These are phyloP conservation scores for Phytophthora cactorum DNA, from an alignment of 352 stramenopile species.

Conservation along the genomic window DNA sequence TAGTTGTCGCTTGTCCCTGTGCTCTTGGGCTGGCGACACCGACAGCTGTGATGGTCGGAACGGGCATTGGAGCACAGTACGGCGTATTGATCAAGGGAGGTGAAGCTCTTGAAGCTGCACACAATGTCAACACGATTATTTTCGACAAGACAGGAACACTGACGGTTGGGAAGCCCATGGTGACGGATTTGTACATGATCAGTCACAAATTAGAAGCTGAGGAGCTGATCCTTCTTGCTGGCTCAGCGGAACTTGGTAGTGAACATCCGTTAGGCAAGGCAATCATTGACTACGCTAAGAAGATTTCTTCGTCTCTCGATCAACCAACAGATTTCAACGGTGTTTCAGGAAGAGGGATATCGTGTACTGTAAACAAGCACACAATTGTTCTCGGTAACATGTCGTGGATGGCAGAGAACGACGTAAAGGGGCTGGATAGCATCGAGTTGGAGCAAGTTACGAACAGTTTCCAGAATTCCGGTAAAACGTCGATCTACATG, in stretches of 20 bases:
- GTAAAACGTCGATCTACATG: conserved; percentile 95
- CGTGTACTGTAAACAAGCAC: conserved; percentile 61
- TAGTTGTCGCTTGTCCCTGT: conserved; percentile 99
- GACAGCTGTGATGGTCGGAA: conserved; percentile 98
- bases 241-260: conserved; percentile 89
- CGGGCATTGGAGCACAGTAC: conserved; percentile 94
- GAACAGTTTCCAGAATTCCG: conserved; percentile 71
- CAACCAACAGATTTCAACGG: conserved; percentile 73
- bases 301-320: conserved; percentile 65
- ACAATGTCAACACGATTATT: conserved; percentile 93
- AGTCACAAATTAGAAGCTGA: conserved; percentile 64
- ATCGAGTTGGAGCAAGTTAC: conserved; percentile 59
- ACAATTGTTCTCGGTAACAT: conserved; percentile 90
- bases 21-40: conserved; percentile 97
- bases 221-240: conserved; percentile 79
- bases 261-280: conserved; percentile 95
- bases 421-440: conserved; percentile 52
- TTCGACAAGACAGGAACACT: conserved; percentile 99
- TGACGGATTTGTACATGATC: conserved; percentile 77
- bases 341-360: conserved; percentile 86
- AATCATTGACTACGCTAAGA: conserved; percentile 88
- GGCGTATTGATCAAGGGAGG: conserved; percentile 99
- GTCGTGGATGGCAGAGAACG: conserved; percentile 83
- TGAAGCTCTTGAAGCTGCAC: conserved; percentile 84
- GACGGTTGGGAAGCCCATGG: conserved; percentile 88